A percentile compares a stretch with the other conserved stretches of the same genome.
Conservation (phyloP, 2,329 filamentous ascomycete species). For the Cryphonectria carpinicola region DNA sequence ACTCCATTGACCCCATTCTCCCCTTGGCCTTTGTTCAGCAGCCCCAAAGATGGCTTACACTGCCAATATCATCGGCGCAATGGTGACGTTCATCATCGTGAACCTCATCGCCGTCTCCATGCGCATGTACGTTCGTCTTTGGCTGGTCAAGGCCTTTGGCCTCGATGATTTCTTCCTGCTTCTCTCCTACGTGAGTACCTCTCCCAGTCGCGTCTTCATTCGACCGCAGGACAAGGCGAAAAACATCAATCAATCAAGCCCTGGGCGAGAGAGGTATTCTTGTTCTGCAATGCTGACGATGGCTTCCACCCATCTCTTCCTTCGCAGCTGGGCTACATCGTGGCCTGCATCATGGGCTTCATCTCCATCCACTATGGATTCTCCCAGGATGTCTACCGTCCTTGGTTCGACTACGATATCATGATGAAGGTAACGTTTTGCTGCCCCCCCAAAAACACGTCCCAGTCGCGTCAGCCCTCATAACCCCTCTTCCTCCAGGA, state of each 20-base stretch:
- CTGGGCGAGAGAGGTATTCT: background rate
- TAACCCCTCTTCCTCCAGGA: background rate
- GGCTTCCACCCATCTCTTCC: too few relatives aligned
- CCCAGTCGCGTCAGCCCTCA: too few relatives aligned
- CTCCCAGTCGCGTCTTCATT: too few relatives aligned
- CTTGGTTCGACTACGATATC: conserved; percentile 32
- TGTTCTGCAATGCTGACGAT: background rate
- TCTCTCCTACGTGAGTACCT: conserved; percentile 35
- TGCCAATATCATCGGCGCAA: conserved; percentile 30
- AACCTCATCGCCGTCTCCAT: conserved; percentile 34
- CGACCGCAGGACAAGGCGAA: background rate
- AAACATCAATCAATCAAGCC: too few relatives aligned
- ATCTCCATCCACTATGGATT: conserved; percentile 39
- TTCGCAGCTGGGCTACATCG: conserved; percentile 35
- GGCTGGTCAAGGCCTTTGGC: conserved; percentile 37
- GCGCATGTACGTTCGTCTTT: conserved; percentile 38
- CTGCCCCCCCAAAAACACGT: background rate
- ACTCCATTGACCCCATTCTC: background rate
- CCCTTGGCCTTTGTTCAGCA: background rate
- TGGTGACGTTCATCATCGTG: conserved; percentile 35
- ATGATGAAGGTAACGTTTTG: conserved; percentile 12
- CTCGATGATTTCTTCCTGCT: conserved; percentile 37
- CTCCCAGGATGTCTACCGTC: conserved; percentile 31
- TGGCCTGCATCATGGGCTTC: conserved; percentile 36
- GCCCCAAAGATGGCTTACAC: conserved; percentile 16